Base-by-base conservation (phyloP, 257 asterid species). In the Nyctanthes arbortristis region DNA sequence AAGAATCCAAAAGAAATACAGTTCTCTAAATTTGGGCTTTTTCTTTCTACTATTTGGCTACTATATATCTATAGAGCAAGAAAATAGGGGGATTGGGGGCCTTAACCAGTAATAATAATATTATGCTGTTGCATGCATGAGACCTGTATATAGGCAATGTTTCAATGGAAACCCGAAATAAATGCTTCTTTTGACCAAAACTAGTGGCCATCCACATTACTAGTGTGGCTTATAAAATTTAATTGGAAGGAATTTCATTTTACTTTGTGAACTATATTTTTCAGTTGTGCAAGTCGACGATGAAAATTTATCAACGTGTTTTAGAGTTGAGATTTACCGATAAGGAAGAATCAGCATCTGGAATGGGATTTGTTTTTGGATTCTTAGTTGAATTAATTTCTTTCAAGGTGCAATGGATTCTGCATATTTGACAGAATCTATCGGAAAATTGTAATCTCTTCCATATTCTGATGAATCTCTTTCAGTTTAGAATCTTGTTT, bases 131-230 rank as follows among this genome's bases (percentile, higher is more conserved):
- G n/a, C 59, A 25, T 52, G 16, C 59, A 24, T 22, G 59, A 22
- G n/a, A 14, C 28, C 31, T 22, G 29, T 49, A 49, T 4, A 36
- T 6, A 39, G 47, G 4, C 55, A 69, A 47, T 22, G 47, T 47
- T 57, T 62, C 40, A 47, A 29, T 63, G 70, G 68, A 58, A 73
- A 64, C 59, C 80, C 63, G 62, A 52, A 61, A 66, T 65, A 70
- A 43, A 14, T 47, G 68, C 59, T 1, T 6, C 31, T 45, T 58
- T 84, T 84, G 86, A 84, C 84, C 74, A 22, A 67, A 63, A 71
- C 59, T 67, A 55, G 31, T 67, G 78, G 74, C 20, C 36, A 61
- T 36, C 68, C 77, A 73, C 60, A 9, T 72, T 59, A 20, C 5
- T 68, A 67, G 77, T 31, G 35, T 45, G n/a, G 24, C 25, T 43